Evolutionary conservation across 768 basidiomycete species (phyloP).

Genomic region (Dioszegia crocea): DNA sequence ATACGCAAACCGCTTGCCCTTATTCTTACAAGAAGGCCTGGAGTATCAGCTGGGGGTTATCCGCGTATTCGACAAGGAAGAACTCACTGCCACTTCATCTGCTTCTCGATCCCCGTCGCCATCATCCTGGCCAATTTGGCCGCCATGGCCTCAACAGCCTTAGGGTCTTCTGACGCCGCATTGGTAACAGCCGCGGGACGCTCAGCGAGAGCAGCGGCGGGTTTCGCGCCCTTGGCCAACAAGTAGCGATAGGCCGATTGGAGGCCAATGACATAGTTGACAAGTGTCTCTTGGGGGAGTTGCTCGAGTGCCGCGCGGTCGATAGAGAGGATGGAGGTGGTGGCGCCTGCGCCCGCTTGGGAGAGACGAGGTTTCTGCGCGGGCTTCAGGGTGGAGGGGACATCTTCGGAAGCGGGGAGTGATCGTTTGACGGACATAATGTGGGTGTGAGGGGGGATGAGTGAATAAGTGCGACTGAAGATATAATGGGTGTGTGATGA

Average conservation of each 20-base stretch:
- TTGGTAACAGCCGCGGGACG: background rate
- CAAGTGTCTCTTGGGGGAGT: background rate
- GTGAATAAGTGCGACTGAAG: too few relatives aligned
- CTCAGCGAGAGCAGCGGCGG: background rate
- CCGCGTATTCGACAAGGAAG: too few relatives aligned
- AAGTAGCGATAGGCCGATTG: background rate
- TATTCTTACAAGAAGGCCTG: conserved; percentile 1
- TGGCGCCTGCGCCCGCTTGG: too few relatives aligned
- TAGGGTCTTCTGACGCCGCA: background rate
- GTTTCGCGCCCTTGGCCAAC: background rate
- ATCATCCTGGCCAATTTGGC: background rate
- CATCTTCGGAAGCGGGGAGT: too few relatives aligned
- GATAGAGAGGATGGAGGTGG: background rate
- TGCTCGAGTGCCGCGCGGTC: background rate
- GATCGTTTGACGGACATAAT: too few relatives aligned
- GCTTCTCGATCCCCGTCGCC: background rate
- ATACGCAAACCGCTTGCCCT: background rate
- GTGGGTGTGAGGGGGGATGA: too few relatives aligned
- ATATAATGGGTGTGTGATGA: too few relatives aligned
- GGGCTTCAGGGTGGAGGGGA: too few relatives aligned
- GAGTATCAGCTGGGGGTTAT: background rate
- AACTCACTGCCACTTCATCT: conserved; percentile 8
- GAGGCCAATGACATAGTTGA: background rate
- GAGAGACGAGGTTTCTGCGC: too few relatives aligned
- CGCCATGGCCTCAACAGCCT: background rate